phyloP scores from a whole-genome alignment of 805 yeast species.

The Hagleromyces aurorensis region DNA sequence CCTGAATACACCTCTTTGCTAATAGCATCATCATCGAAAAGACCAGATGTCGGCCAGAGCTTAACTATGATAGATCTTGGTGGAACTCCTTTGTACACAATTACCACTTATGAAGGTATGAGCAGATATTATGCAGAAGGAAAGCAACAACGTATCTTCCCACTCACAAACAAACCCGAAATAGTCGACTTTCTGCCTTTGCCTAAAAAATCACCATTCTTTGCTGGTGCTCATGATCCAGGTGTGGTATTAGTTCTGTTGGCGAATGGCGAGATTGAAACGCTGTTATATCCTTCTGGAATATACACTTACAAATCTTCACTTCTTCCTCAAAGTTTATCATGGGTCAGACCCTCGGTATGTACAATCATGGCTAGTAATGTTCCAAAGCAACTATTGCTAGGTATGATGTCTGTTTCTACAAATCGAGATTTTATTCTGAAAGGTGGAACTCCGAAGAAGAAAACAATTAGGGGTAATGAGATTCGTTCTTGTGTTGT shows the following conservation, averaged over 20 bases:
- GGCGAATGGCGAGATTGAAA: constrained; percentile 57
- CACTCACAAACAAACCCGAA: constrained; percentile 41
- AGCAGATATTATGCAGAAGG: constrained; percentile 64
- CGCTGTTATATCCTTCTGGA: constrained; percentile 53
- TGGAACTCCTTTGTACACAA: constrained; percentile 63
- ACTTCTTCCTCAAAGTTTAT: constrained; percentile 71
- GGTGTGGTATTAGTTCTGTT: constrained; percentile 48
- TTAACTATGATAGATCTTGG: constrained; percentile 68
- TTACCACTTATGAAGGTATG: constrained; percentile 81
- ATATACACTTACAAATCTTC: constrained; percentile 43
- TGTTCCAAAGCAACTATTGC: constrained; percentile 64
- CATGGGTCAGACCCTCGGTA: constrained; percentile 70
- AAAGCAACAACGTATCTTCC: constrained; percentile 46
- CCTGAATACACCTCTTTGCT: constrained; percentile 74
- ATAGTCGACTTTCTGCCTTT: constrained; percentile 45
- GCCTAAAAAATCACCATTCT: constrained; percentile 62
- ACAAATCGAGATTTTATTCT: constrained; percentile 40
- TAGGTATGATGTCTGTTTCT: constrained; percentile 61
- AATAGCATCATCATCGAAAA: constrained; percentile 54
- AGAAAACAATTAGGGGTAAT: constrained; percentile 39
- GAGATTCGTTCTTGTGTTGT: constrained; percentile 54
- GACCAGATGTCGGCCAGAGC: constrained; percentile 35
- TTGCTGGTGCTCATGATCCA: constrained; percentile 76
- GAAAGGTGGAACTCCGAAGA: constrained; percentile 72
- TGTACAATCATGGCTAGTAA: constrained; percentile 47